Evolutionary conservation across 2,329 filamentous ascomycete genomes (phyloP).

Genomic region (Ilyonectria mors-panacis): DNA sequence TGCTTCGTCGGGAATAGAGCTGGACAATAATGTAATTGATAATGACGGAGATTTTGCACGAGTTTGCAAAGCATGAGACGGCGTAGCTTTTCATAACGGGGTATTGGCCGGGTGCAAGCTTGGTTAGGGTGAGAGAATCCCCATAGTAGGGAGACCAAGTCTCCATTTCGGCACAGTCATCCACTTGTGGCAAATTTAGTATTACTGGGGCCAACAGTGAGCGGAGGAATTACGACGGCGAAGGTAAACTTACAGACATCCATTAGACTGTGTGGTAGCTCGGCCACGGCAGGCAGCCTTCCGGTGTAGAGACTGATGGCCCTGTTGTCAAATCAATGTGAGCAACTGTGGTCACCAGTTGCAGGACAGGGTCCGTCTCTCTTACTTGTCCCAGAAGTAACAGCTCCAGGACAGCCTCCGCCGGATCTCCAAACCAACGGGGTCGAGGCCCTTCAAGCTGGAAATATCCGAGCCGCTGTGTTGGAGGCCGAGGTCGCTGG

Average conservation of each 20-base stretch:
- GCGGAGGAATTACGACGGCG: no score
- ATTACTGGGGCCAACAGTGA: no score
- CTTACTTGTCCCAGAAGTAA: slow-evolving; percentile 13
- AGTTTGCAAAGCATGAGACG: slow-evolving; percentile 6
- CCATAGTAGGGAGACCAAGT: slow-evolving; percentile 4
- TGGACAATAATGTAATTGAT: slow-evolving; percentile 7
- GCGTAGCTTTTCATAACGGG: background rate
- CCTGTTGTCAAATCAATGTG: no score
- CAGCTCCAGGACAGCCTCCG: slow-evolving; percentile 9
- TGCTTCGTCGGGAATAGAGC: background rate
- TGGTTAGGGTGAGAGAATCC: background rate
- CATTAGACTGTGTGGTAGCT: background rate
- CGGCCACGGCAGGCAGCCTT: background rate
- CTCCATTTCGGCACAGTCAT: background rate
- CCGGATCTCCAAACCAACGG: slow-evolving; percentile 8
- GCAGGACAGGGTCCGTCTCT: background rate
- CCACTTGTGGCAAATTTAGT: background rate
- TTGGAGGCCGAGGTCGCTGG: slow-evolving; percentile 39
- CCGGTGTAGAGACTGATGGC: slow-evolving; percentile 5
- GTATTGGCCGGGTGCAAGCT: background rate
- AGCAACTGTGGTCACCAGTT: background rate
- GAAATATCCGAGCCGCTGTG: slow-evolving; percentile 2
- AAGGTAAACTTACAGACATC: background rate
- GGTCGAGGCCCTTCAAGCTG: slow-evolving; percentile 3
- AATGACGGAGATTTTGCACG: slow-evolving; percentile 2